phyloP scores from a whole-genome alignment of 1,284 basidiomycete species.

The Pseudozyma sp. region DNA sequence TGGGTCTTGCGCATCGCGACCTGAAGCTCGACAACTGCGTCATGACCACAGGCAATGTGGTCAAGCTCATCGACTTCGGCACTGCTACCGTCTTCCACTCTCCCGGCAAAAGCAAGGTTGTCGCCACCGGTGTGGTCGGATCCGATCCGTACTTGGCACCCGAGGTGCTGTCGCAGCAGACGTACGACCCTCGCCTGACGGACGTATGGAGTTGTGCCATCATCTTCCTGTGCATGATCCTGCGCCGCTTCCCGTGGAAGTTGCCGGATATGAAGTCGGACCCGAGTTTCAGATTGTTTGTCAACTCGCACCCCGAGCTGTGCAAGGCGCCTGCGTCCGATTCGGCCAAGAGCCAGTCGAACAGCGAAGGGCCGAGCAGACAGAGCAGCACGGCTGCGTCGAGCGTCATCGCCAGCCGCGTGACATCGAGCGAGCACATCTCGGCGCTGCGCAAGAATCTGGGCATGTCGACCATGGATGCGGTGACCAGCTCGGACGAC shows the following conservation, averaged over 20 bases:
- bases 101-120: slow-evolving; percentile 75
- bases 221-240: slow-evolving; percentile 99
- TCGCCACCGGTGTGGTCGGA: slow-evolving; percentile 90
- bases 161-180: slow-evolving; percentile 83
- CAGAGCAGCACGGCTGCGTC: slow-evolving; percentile 30
- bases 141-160: slow-evolving; percentile 98
- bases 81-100: slow-evolving; percentile 99
- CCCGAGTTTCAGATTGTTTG: slow-evolving; percentile 88
- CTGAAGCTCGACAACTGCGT: slow-evolving; percentile 99
- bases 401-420: slow-evolving; percentile 43
- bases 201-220: slow-evolving; percentile 99
- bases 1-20: slow-evolving; percentile 97
- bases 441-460: slow-evolving; percentile 37
- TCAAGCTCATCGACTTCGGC: slow-evolving; percentile 99
- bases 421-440: slow-evolving; percentile 42
- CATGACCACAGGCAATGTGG: slow-evolving; percentile 91
- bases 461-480: slow-evolving; percentile 32
- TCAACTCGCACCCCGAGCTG: slow-evolving; percentile 89
- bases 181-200: slow-evolving; percentile 95
- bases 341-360: slow-evolving; percentile 6
- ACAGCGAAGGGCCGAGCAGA: slow-evolving; percentile 29
- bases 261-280: slow-evolving; percentile 95
- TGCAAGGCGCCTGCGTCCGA: slow-evolving; percentile 68
- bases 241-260: slow-evolving; percentile 98
- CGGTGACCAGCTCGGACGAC: slow-evolving; percentile 26